Conservation (phyloP, 2,329 filamentous ascomycete genomes). For the Botryotinia calthae region DNA sequence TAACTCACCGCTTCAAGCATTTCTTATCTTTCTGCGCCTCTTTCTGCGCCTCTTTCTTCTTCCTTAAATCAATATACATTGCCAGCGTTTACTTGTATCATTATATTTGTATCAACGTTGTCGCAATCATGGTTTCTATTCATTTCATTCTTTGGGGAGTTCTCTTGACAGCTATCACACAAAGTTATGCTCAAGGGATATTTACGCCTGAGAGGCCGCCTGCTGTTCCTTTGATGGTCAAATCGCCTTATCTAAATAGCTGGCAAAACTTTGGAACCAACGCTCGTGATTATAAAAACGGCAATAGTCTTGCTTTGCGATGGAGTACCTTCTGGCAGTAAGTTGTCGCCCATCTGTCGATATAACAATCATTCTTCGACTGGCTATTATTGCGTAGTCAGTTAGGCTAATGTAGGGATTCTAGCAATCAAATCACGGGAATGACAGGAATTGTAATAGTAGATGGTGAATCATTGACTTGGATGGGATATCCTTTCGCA, state of each 20-base stretch:
- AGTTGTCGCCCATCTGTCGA: conserved; percentile 35
- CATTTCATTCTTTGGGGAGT: not conserved
- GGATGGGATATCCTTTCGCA: conserved; percentile 59
- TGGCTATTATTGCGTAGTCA: not conserved
- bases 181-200: conserved; percentile 44
- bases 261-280: conserved; percentile 63
- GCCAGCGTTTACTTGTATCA: not conserved
- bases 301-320: conserved; percentile 64
- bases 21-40: too few relatives aligned
- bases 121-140: not conserved
- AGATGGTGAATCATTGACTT: conserved; percentile 58
- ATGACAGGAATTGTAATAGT: conserved; percentile 71
- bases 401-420: conserved; percentile 14
- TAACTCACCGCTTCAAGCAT: not conserved
- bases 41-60: not conserved
- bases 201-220: conserved; percentile 65
- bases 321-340: conserved; percentile 71
- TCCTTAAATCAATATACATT: not conserved
- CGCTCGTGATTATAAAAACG: conserved; percentile 49
- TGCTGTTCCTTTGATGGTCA: conserved; percentile 69
- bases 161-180: not conserved
- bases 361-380: not conserved
- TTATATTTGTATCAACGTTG: not conserved
- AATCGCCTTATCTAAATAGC: conserved; percentile 70
- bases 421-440: conserved; percentile 54